Evolutionary conservation across 129 eudicot genomes (phyloP), one percentile per base, ranked within the genome.

Genomic region (Pittosporum tobira): DNA sequence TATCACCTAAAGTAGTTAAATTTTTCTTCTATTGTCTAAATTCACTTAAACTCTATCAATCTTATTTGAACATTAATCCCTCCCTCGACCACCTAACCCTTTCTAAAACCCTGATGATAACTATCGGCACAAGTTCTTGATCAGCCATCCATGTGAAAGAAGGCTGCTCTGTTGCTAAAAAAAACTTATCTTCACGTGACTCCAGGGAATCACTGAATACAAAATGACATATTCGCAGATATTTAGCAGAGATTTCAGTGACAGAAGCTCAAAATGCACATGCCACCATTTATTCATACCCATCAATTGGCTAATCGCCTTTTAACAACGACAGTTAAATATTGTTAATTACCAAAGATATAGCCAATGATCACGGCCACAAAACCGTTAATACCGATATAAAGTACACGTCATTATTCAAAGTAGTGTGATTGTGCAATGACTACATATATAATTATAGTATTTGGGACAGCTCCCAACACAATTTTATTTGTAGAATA

Each of bases 401-500:
- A 8, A 12, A n/a, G n/a, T 40, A 12, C 45, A 40, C 15, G 13
- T 40, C 18, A 11, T 12, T 40, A 13, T 40, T 13, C 45, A 55
- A 25, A 38, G 45, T 29, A n/a, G n/a, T 44, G 18, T 30, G 61
- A 55, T 31, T 27, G 21, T 55, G 45, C 61, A 55, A 31, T 31
- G 38, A 28, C 58, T 27, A 52, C 7, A 52, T n/a, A 18, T 4
- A 30, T n/a, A n/a, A 53, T 13, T 10, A 50, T 12, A 60, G 14
- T 18, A 27, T 6, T 19, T 2, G 36, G 67, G 42, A 36, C 67
- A 48, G 24, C 67, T 34, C 58, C 67, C 67, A 62, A 62, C 31
- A 62, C 47, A 23, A 18, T 45, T 45, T 23, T 22, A 3, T 25
- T 7, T 7, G 51, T 14, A 12, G 6, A 28, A 37, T 11, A 50